Conservation (phyloP, 164 flowering plant genomes). For the Vitis riparia region DNA sequence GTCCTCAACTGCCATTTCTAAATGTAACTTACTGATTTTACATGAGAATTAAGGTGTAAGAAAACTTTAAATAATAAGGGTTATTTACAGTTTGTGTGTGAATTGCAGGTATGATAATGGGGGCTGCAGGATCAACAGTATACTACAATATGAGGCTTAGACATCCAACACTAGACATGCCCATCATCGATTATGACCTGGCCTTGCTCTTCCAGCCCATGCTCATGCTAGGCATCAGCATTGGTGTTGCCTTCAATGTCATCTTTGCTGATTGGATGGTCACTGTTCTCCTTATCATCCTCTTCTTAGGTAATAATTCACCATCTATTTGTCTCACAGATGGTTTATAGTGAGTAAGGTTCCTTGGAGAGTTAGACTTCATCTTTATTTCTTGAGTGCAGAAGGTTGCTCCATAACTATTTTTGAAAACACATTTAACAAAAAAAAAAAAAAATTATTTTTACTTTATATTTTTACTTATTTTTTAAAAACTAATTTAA, state of each 20-base stretch:
- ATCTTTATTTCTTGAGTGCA: too few relatives aligned
- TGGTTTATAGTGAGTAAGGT: too few relatives aligned
- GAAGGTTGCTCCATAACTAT: too few relatives aligned
- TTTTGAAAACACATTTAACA: too few relatives aligned
- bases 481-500: too few relatives aligned
- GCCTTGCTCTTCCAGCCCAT: slow-evolving; percentile 45
- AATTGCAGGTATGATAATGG: slow-evolving; percentile 44
- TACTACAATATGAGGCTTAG: slow-evolving; percentile 37
- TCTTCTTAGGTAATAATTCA: slow-evolving; percentile 29
- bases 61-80: too few relatives aligned
- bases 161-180: slow-evolving; percentile 43
- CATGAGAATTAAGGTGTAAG: too few relatives aligned
- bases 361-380: too few relatives aligned
- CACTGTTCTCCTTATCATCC: slow-evolving; percentile 36
- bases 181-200: slow-evolving; percentile 41
- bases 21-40: slow-evolving; percentile 21
- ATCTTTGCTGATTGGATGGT: slow-evolving; percentile 51
- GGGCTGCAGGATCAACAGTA: slow-evolving; percentile 44
- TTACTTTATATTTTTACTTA: too few relatives aligned
- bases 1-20: slow-evolving; percentile 47
- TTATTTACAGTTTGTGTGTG: neutral
- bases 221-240: slow-evolving; percentile 44
- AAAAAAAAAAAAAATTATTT: too few relatives aligned
- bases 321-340: too few relatives aligned
- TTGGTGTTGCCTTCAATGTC: slow-evolving; percentile 40